Conservation (phyloP, 306 rosid species). For the Geum urbanum region DNA sequence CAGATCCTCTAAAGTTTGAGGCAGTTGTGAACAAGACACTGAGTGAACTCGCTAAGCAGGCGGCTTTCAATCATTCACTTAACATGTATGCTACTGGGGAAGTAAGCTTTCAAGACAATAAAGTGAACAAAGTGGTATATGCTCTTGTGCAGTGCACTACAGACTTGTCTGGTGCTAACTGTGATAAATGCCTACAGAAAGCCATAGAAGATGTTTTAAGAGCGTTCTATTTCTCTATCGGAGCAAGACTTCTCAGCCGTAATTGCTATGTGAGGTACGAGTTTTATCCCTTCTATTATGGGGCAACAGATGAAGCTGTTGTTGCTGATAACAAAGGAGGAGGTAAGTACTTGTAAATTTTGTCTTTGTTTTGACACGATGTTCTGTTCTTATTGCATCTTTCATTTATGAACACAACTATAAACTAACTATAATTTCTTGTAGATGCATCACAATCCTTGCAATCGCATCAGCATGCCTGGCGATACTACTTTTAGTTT, state of each 20-base stretch:
- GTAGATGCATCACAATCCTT: constrained; percentile 31
- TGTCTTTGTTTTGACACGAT: too few relatives aligned
- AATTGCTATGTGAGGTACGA: constrained; percentile 64
- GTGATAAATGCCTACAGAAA: constrained; percentile 40
- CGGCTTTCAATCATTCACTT: constrained; percentile 32
- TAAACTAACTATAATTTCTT: constrained; percentile 6
- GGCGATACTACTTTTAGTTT: constrained; percentile 24
- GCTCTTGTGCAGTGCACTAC: constrained; percentile 57
- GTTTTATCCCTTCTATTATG: constrained; percentile 43
- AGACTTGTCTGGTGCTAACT: constrained; percentile 46
- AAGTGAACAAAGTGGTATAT: constrained; percentile 25
- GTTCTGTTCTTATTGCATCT: not conserved
- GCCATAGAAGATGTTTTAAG: constrained; percentile 35
- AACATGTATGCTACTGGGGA: constrained; percentile 44
- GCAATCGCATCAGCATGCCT: constrained; percentile 19
- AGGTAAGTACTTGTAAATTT: constrained; percentile 28
- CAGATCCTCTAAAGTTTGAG: constrained; percentile 32
- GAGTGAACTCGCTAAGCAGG: constrained; percentile 30
- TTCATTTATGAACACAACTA: not conserved
- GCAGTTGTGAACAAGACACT: constrained; percentile 35
- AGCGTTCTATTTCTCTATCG: constrained; percentile 41
- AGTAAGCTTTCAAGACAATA: constrained; percentile 21
- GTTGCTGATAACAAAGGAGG: constrained; percentile 12
- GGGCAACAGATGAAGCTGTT: constrained; percentile 10
- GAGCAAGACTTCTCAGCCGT: constrained; percentile 52